Conservation (phyloP, 1,139 yeast genomes). For the Blastobotrys persicus region DNA sequence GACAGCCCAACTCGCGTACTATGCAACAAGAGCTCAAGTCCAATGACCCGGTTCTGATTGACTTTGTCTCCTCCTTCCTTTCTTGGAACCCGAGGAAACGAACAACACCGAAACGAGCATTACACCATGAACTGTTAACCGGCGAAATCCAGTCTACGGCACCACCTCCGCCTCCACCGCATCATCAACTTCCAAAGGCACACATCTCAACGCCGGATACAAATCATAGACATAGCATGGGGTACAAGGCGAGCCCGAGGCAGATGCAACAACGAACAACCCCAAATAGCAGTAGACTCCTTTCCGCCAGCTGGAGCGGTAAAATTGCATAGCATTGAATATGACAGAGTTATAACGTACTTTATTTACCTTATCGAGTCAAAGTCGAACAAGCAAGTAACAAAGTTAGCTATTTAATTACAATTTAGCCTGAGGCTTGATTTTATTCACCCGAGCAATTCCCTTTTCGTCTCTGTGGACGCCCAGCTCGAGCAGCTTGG, state of each 20-base stretch:
- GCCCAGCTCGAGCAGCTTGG: slow-evolving; percentile 60
- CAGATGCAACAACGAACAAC: slow-evolving; percentile 23
- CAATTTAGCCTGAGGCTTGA: slow-evolving; percentile 26
- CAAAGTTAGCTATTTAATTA: slow-evolving; percentile 13
- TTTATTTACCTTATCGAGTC: too few relatives aligned
- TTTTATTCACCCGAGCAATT: slow-evolving; percentile 32
- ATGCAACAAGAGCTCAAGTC: slow-evolving; percentile 31
- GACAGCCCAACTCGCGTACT: slow-evolving; percentile 34
- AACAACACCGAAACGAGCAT: slow-evolving; percentile 44
- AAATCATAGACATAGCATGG: slow-evolving; percentile 9
- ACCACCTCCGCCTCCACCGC: slow-evolving; percentile 1
- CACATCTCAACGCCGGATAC: background rate
- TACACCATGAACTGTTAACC: slow-evolving; percentile 44
- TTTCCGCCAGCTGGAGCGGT: slow-evolving; percentile 7
- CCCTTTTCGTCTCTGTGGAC: slow-evolving; percentile 39
- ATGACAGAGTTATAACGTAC: too few relatives aligned
- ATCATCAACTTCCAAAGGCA: slow-evolving; percentile 4
- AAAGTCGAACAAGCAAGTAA: too few relatives aligned
- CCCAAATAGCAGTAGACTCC: slow-evolving; percentile 14
- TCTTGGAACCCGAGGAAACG: slow-evolving; percentile 58
- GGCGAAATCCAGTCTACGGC: background rate
- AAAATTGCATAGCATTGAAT: slow-evolving; percentile 8
- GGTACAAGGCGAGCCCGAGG: slow-evolving; percentile 20
- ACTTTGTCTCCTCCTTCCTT: slow-evolving; percentile 40
- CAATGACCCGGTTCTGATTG: slow-evolving; percentile 32